A percentile compares a stretch with the other conserved stretches of the same genome.
These are phyloP conservation scores for Neofusicoccum cordaticola DNA, from an alignment of 2,329 filamentous ascomycete species.

Conservation along the genomic window DNA sequence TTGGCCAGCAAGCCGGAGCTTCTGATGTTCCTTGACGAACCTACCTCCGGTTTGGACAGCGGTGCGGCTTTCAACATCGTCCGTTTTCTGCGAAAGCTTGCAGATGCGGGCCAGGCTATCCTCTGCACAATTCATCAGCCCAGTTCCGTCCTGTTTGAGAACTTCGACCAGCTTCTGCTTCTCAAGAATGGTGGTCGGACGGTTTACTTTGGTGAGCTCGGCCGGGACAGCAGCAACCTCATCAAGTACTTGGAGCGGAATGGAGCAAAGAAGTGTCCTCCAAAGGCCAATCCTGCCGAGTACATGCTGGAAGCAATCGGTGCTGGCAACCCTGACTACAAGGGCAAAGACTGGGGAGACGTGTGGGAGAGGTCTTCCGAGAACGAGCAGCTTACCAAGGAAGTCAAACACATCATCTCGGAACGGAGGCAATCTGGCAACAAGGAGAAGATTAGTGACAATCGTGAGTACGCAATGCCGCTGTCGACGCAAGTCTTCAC, in stretches of 20 bases:
- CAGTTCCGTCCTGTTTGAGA: conserved; percentile 62
- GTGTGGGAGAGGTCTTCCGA: conserved; percentile 43
- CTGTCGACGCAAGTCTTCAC: conserved; percentile 40
- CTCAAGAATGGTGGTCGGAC: conserved; percentile 64
- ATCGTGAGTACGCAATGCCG: conserved; percentile 45
- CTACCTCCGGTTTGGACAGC: conserved; percentile 62
- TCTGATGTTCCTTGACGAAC: conserved; percentile 69
- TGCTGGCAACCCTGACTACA: conserved; percentile 42
- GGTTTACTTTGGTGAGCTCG: conserved; percentile 63
- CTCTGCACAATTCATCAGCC: conserved; percentile 71
- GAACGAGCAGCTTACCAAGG: conserved; percentile 37
- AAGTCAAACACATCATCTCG: conserved; percentile 41
- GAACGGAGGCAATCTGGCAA: conserved; percentile 32
- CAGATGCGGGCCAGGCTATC: conserved; percentile 64
- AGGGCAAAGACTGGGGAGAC: conserved; percentile 46
- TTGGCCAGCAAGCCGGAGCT: conserved; percentile 63
- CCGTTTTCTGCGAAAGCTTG: conserved; percentile 64
- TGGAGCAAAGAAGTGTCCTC: conserved; percentile 52
- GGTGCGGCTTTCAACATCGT: conserved; percentile 65
- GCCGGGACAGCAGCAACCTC: conserved; percentile 40
- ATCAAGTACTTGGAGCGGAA: conserved; percentile 53
- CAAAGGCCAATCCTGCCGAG: conserved; percentile 54
- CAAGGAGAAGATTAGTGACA: conserved; percentile 38
- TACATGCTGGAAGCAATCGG: conserved; percentile 51
- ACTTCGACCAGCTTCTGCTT: conserved; percentile 65